Evolutionary conservation across 345 rosid genomes (phyloP).

Genomic region (Clausena lansium): DNA sequence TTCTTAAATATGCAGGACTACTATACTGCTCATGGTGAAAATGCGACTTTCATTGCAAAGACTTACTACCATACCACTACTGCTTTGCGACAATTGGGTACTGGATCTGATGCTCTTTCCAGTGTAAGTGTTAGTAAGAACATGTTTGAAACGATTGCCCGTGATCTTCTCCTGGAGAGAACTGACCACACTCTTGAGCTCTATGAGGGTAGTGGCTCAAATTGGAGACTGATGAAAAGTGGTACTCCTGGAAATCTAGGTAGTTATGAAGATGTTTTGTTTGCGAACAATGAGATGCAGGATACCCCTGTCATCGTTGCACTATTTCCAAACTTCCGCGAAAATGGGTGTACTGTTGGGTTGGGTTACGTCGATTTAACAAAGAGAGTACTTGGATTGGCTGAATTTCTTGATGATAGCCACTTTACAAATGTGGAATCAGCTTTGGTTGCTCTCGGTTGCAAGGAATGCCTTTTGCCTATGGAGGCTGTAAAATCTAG

Average conservation of each 20-base stretch:
- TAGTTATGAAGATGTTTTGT: constrained; percentile 91
- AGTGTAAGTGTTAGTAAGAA: constrained; percentile 79
- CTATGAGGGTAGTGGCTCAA: constrained; percentile 87
- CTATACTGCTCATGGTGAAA: constrained; percentile 88
- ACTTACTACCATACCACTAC: constrained; percentile 89
- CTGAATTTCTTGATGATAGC: constrained; percentile 94
- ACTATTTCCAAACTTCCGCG: constrained; percentile 58
- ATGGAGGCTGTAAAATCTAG: constrained; percentile 55
- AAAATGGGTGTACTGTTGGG: constrained; percentile 69
- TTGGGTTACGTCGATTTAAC: constrained; percentile 84
- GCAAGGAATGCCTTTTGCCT: constrained; percentile 95
- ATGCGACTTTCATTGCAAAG: constrained; percentile 87
- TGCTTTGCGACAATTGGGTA: constrained; percentile 74
- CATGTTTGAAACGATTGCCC: constrained; percentile 83
- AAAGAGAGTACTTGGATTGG: constrained; percentile 69
- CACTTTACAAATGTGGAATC: constrained; percentile 93
- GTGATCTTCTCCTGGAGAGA: constrained; percentile 88
- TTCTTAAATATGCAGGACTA: constrained; percentile 60
- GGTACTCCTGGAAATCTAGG: constrained; percentile 96
- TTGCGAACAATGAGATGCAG: constrained; percentile 94
- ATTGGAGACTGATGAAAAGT: constrained; percentile 78
- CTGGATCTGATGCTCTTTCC: constrained; percentile 70
- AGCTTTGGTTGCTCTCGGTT: constrained; percentile 84
- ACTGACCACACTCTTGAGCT: constrained; percentile 88
- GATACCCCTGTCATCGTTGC: constrained; percentile 85